phyloP scores from a whole-genome alignment of 1,284 basidiomycete genomes.

The Sporisorium iseilematis-ciliati region DNA sequence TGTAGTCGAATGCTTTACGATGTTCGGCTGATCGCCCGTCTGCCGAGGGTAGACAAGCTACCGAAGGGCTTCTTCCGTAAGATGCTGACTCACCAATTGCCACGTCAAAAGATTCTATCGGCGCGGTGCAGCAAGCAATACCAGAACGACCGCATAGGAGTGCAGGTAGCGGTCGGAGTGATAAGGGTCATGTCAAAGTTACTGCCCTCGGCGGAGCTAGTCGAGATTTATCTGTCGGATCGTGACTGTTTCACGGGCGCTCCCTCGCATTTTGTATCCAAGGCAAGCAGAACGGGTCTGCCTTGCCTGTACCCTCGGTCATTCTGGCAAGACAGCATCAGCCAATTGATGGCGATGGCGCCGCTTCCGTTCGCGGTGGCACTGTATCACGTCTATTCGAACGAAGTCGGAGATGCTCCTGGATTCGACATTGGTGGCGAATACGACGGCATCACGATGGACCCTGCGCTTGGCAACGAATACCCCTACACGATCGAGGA shows the following conservation, averaged over 20 bases:
- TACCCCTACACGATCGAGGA: conserved; percentile 35
- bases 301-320: conserved; percentile 43
- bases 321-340: conserved; percentile 33
- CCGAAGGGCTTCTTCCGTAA: conserved; percentile 35
- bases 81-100: conserved; percentile 25
- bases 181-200: conserved; percentile 19
- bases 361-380: conserved; percentile 42
- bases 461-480: conserved; percentile 14
- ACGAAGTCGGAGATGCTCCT: conserved; percentile 37
- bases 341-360: conserved; percentile 7
- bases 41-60: conserved; percentile 30
- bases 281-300: conserved; percentile 36
- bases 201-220: conserved; percentile 26
- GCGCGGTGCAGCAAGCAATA: conserved; percentile 46
- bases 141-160: conserved; percentile 39
- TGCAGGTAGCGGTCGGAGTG: conserved; percentile 20
- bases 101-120: conserved; percentile 22
- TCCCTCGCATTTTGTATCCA: conserved; percentile 35
- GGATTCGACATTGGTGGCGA: conserved; percentile 42
- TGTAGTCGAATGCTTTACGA: conserved; percentile 40
- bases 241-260: conserved; percentile 33
- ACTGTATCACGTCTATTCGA: conserved; percentile 36
- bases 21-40: conserved; percentile 20
- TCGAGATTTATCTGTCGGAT: conserved; percentile 36
- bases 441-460: conserved; percentile 26